Percentiles rank a stretch among this genome's conserved stretches.
Conservation (phyloP, 2,329 filamentous ascomycete genomes). For the Trichophyton benhamiae region DNA sequence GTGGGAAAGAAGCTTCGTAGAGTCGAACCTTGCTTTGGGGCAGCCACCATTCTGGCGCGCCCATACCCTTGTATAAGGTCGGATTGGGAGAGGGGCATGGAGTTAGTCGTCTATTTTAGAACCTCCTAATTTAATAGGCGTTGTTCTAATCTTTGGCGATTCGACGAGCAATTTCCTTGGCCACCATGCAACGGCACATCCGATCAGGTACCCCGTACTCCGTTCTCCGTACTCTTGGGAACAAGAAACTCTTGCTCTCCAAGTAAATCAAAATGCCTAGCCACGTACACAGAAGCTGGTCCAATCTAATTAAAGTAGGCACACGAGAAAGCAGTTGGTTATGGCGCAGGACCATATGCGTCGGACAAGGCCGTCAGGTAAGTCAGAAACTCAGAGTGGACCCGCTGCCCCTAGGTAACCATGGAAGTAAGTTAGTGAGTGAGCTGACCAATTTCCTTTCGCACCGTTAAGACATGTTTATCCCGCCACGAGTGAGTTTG, state of each 20-base stretch:
- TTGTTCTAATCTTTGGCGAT: neutral
- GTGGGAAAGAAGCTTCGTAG: neutral
- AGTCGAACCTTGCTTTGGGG: neutral
- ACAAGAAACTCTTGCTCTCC: too few species aligned
- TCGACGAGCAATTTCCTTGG: neutral
- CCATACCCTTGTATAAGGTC: neutral
- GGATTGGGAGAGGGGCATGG: neutral
- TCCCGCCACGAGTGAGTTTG: neutral
- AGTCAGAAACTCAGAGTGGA: neutral
- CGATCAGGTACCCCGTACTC: neutral
- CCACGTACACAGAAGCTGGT: neutral
- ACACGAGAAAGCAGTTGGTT: neutral
- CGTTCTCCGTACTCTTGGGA: neutral
- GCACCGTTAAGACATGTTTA: neutral
- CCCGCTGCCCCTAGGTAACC: neutral
- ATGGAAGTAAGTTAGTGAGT: neutral
- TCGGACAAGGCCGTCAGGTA: neutral
- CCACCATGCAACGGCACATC: neutral
- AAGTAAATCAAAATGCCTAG: neutral
- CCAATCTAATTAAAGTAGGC: neutral
- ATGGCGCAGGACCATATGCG: neutral
- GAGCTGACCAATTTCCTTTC: too few species aligned
- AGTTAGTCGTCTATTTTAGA: neutral
- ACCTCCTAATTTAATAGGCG: neutral
- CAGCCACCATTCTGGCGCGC: neutral